Evolutionary conservation across 257 asterid genomes (phyloP), one percentile per base, ranked within the genome.

Genomic region (Rehmannia glutinosa): DNA sequence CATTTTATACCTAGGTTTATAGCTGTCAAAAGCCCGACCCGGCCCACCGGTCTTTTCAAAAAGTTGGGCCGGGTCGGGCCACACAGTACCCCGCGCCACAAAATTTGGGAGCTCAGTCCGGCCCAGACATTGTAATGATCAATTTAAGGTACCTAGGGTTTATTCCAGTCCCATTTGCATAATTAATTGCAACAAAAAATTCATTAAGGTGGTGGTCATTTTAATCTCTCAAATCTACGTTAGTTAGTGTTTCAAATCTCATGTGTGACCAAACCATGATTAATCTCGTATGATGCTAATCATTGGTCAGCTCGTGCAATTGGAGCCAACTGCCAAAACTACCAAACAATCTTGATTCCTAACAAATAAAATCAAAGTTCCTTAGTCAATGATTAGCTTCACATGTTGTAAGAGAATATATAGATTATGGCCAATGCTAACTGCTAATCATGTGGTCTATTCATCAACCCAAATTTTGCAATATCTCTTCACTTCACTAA

Each of bases 361-460:
- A 21, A 41, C 9, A 24, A 3, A 64, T 30, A 5, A 19, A 13
- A 66, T 33, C 53, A 52, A 66, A 56, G 33, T n/a, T 50, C 8
- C 16, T 36, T 3, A 38, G 8, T 54, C 23, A 68, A 74, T 68
- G 28, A 62, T 74, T 54, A 74, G 38, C 32, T 15, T 56, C 72
- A 49, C 75, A 69, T 75, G 75, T 17, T 6, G 15, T 11, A 9
- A 20, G 55, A 60, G 13, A 20, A 64, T 13, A 5, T 11, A 27
- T 28, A 32, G 28, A 50, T 70, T 23, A 59, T 32, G 53, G 27
- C 41, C 46, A 57, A 58, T 43, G 21, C 33, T 27, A 39, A 73
- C 59, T 21, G 73, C 75, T 61, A 38, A 70, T 49, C 75, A 70
- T 70, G 69, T 70, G 64, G 47, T 43, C n/a, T 13, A 10, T 6